Conservation (phyloP, 768 basidiomycete genomes). For the Cystofilobasidium bisporidii region DNA sequence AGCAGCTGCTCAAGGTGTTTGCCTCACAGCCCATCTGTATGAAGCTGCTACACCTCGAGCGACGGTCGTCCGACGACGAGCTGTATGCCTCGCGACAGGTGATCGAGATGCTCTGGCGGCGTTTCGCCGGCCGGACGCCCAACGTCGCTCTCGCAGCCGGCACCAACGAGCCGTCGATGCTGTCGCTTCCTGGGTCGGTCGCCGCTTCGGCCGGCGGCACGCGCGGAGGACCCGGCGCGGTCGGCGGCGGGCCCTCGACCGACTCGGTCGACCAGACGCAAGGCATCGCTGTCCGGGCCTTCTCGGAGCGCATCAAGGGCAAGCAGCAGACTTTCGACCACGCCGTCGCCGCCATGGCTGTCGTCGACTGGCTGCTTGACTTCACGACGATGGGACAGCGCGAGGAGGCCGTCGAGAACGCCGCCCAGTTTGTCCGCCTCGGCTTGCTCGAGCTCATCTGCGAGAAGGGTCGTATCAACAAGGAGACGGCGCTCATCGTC, state of each 20-base stretch:
- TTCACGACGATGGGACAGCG: constrained; percentile 90
- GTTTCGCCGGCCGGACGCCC: constrained; percentile 80
- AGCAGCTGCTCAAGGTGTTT: constrained; percentile 83
- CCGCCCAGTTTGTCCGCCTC: constrained; percentile 93
- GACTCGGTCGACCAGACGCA: constrained; percentile 26
- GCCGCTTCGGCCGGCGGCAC: constrained; percentile 33
- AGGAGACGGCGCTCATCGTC: constrained; percentile 35
- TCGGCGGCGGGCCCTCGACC: constrained; percentile 5
- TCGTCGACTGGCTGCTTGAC: constrained; percentile 94
- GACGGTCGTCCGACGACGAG: constrained; percentile 85
- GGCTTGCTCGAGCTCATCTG: constrained; percentile 71
- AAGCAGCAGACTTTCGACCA: constrained; percentile 38
- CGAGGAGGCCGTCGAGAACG: constrained; percentile 95
- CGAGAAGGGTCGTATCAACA: constrained; percentile 36
- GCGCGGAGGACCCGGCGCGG: neutral
- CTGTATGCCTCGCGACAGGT: constrained; percentile 91
- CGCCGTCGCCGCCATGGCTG: constrained; percentile 76
- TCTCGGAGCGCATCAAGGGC: constrained; percentile 17
- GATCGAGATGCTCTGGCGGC: constrained; percentile 86
- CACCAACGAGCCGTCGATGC: constrained; percentile 43
- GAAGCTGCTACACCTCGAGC: constrained; percentile 92
- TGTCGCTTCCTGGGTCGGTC: constrained; percentile 19
- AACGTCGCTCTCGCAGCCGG: constrained; percentile 58
- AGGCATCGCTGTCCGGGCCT: constrained; percentile 33
- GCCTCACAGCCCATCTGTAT: constrained; percentile 78